Percentiles rank a stretch among this genome's conserved stretches.
These are phyloP conservation scores for Aspergillus proliferans DNA, from an alignment of 2,329 filamentous ascomycete genomes.

Conservation along the genomic window DNA sequence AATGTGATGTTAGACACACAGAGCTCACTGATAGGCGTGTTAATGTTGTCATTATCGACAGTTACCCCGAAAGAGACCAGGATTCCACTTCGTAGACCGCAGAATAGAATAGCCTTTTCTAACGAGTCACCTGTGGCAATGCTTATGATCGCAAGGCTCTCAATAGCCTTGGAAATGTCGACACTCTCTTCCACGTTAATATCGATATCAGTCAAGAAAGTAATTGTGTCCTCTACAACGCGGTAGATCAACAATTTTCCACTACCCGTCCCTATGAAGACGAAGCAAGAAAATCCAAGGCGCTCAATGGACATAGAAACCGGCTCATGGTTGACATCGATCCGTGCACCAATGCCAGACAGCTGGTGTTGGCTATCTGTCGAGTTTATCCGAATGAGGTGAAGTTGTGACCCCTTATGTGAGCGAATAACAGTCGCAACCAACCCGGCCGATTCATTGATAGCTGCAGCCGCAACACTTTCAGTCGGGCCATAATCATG, in stretches of 20 bases:
- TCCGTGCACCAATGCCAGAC: conserved; percentile 14
- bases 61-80: conserved; percentile 33
- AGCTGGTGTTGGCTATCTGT: conserved; percentile 14
- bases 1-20: background rate
- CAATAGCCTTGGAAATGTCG: conserved; percentile 30
- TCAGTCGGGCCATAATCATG: conserved; percentile 17
- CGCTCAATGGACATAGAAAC: conserved; percentile 29
- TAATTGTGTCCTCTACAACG: conserved; percentile 16
- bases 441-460: conserved; percentile 23
- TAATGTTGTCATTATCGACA: conserved; percentile 12
- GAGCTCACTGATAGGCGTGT: conserved; percentile 22
- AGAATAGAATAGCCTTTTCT: conserved; percentile 29
- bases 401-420: conserved; percentile 20
- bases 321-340: conserved; percentile 28
- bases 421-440: conserved; percentile 23
- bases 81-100: conserved; percentile 42
- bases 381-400: conserved; percentile 18
- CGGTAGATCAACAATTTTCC: conserved; percentile 30
- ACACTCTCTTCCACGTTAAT: conserved; percentile 17
- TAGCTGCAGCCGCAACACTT: conserved; percentile 23
- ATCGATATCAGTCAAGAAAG: conserved; percentile 16
- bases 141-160: conserved; percentile 27
- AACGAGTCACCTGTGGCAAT: conserved; percentile 7
- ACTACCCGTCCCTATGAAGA: conserved; percentile 37
- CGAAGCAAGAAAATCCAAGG: conserved; percentile 18